Evolutionary conservation across 805 yeast species (phyloP).

Genomic region (Candida boidinii): DNA sequence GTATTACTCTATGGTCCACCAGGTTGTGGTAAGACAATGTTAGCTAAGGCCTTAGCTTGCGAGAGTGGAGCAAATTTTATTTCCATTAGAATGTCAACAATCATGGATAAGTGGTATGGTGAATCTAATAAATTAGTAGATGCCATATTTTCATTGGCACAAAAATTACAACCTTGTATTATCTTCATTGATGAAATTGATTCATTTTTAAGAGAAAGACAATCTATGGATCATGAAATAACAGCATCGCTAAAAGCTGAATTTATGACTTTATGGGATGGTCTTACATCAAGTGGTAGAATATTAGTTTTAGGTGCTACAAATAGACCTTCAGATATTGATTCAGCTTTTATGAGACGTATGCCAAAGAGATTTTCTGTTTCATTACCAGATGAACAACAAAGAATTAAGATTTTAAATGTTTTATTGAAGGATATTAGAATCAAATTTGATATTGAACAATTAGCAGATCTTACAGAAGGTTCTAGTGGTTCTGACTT

Average conservation of each 20-base stretch:
- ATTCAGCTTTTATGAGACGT: conserved; percentile 84
- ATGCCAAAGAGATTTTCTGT: conserved; percentile 87
- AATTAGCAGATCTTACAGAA: conserved; percentile 53
- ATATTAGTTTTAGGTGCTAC: conserved; percentile 92
- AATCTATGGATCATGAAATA: conserved; percentile 85
- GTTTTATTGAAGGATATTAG: conserved; percentile 61
- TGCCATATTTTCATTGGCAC: conserved; percentile 84
- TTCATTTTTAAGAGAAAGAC: conserved; percentile 82
- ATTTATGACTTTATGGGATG: conserved; percentile 98
- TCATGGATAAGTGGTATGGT: conserved; percentile 98
- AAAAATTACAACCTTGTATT: conserved; percentile 88
- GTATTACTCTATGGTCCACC: conserved; percentile 93
- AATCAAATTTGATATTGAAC: conserved; percentile 57
- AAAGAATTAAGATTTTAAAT: conserved; percentile 62
- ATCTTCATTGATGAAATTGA: conserved; percentile 95
- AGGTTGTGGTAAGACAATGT: conserved; percentile 96
- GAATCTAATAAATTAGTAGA: conserved; percentile 91
- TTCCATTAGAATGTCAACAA: conserved; percentile 84
- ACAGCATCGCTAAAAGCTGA: conserved; percentile 92
- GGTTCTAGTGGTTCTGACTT: conserved; percentile 89
- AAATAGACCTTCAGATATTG: conserved; percentile 86
- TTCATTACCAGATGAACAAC: conserved; percentile 56
- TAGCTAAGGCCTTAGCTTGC: conserved; percentile 89
- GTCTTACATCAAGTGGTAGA: conserved; percentile 66
- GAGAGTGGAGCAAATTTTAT: conserved; percentile 90